A percentile compares a stretch with the other conserved stretches of the same genome.
These are phyloP conservation scores for Dinochytrium kinnereticum DNA, from an alignment of 371 early-diverging fungal genomes.

Conservation along the genomic window DNA sequence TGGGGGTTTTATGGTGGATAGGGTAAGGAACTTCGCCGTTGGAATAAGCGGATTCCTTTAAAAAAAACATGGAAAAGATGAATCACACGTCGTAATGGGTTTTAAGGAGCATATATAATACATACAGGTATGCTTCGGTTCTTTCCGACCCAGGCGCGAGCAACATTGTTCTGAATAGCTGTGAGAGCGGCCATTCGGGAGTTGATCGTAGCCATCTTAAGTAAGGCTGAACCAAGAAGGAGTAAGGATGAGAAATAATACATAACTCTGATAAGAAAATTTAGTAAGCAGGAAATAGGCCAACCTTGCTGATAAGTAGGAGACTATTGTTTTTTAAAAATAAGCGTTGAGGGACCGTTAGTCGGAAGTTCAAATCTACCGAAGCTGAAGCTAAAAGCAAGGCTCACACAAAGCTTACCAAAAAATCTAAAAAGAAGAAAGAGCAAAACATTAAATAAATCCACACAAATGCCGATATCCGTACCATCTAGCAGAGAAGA, in stretches of 20 bases:
- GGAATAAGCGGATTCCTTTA: constrained; percentile 1
- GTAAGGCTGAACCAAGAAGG: neutral
- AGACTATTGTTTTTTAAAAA: neutral
- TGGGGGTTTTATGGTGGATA: neutral
- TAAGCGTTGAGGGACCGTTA: neutral
- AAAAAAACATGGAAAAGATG: neutral
- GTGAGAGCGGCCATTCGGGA: constrained; percentile 7
- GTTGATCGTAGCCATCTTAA: constrained; percentile 14
- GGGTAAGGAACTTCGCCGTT: neutral
- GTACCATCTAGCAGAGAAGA: neutral
- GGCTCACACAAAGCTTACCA: neutral
- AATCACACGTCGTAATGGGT: too few species aligned
- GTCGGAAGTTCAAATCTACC: neutral
- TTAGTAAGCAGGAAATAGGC: neutral
- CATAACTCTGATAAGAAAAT: neutral
- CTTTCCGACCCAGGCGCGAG: neutral
- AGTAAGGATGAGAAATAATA: neutral
- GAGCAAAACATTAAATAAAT: neutral
- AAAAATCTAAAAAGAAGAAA: neutral
- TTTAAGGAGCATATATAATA: too few species aligned
- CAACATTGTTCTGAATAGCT: constrained; percentile 3
- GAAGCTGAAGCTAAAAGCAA: neutral
- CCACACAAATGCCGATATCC: neutral
- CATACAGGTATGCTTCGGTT: neutral
- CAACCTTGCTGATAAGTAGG: constrained; percentile 12